Base-by-base conservation (phyloP, 805 yeast genomes). In the Tetrapisispora pingtungensis region DNA sequence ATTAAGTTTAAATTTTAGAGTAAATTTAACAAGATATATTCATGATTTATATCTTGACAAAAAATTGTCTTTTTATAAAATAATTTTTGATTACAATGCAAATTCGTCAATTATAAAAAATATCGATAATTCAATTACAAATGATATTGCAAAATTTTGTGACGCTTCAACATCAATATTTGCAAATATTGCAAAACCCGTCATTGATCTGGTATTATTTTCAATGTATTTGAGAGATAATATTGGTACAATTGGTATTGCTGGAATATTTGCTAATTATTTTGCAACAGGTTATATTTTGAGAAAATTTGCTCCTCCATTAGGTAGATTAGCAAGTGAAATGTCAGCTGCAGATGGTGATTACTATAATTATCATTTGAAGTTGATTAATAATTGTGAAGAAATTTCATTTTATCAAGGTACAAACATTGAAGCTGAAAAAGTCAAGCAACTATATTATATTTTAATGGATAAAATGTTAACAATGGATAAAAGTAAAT, bases 351-450 rank as follows among this genome's bases (percentile, higher is more conserved):
- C 88, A 28, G 96, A 89, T 66, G 96, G 96, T 40, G 82, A 83
- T 45, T 89, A 85, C 60, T 84, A 88, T 61, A 87, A 84, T 53
- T 82, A 84, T 53, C 95, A 89, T 59, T 68, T 87, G 56, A 84
- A 85, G 57, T 72, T 89, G 61, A 87, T 87, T 57, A 81, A 82
- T 46, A 89, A 89, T 57, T 81, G 88, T 57, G 97, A 89, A 66
- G 97, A 89, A 60, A 87, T 89, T 54, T 94, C 96, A 0, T 89
- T 89, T 58, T 89, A 88, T 61, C 88, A 88, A 58, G 97, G 97
- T 18, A 80, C 90, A 0, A 68, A 71, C 12, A 75, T 88, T 47
- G 97, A 89, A 63, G 82, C 81, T 56, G 56, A 65, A 8, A 84
- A 84, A 55, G 76, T 88, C 41, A 66, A 64, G 31, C 71, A 70